Percentiles rank a stretch among this genome's conserved stretches.
phyloP scores from a whole-genome alignment of 2,329 filamentous ascomycete genomes.

The Pseudocercospora musae region DNA sequence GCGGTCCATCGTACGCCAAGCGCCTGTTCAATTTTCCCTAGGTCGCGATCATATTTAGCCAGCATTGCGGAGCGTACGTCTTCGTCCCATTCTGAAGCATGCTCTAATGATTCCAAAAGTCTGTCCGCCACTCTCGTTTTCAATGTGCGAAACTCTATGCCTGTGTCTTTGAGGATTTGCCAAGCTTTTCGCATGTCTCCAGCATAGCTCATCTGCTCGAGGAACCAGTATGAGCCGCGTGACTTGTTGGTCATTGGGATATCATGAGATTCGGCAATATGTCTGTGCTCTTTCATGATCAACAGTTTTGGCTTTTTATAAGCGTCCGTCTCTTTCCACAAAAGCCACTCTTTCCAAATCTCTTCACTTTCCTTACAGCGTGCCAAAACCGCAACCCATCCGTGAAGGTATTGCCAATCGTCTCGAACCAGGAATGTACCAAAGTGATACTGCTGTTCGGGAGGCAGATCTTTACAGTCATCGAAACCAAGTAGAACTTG shows the following conservation, averaged over 20 bases:
- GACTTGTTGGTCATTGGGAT: constrained; percentile 23
- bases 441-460: constrained; percentile 33
- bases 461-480: constrained; percentile 26
- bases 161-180: constrained; percentile 29
- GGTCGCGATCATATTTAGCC: constrained; percentile 31
- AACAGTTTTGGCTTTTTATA: constrained; percentile 24
- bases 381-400: constrained; percentile 35
- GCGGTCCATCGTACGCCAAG: constrained; percentile 32
- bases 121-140: constrained; percentile 20
- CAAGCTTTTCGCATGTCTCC: constrained; percentile 33
- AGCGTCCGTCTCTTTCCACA: constrained; percentile 30
- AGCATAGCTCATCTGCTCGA: constrained; percentile 33
- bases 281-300: not conserved
- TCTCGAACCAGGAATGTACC: constrained; percentile 31
- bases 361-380: constrained; percentile 31
- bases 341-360: constrained; percentile 35
- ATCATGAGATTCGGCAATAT: not conserved
- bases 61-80: constrained; percentile 27
- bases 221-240: constrained; percentile 36
- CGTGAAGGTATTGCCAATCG: constrained; percentile 36
- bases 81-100: constrained; percentile 27
- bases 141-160: constrained; percentile 23
- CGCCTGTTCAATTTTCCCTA: constrained; percentile 31
- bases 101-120: constrained; percentile 31
- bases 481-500: constrained; percentile 37